Evolutionary conservation across 352 stramenopile genomes (phyloP).

Genomic region (Phytophthora citricola): DNA sequence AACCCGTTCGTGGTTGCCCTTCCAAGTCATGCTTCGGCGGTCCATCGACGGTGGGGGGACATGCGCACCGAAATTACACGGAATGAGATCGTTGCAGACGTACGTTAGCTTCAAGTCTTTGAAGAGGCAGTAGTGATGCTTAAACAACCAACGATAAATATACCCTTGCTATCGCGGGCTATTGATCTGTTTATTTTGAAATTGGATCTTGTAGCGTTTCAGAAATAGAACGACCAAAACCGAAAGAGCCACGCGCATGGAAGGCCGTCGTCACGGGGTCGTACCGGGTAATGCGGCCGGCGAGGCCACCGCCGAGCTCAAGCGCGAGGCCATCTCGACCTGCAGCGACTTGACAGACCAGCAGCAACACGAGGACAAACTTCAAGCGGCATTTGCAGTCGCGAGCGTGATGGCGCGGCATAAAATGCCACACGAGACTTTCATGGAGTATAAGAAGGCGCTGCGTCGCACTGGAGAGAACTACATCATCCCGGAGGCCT

Average conservation of each 20-base stretch:
- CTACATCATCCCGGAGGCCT: slow-evolving; percentile 30
- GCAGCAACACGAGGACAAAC: slow-evolving; percentile 16
- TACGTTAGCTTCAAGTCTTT: no score
- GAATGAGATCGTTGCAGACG: no score
- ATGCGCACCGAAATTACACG: no score
- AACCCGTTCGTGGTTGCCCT: no score
- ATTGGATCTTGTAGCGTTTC: no score
- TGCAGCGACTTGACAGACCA: slow-evolving; percentile 17
- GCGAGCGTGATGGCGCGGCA: slow-evolving; percentile 22
- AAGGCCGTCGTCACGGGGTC: slow-evolving; percentile 17
- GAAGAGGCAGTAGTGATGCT: no score
- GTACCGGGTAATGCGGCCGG: slow-evolving; percentile 9
- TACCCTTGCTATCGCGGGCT: no score
- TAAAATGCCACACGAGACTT: slow-evolving; percentile 32
- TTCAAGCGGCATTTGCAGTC: slow-evolving; percentile 31
- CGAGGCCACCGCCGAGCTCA: slow-evolving; percentile 24
- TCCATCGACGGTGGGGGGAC: no score
- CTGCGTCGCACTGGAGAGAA: slow-evolving; percentile 22
- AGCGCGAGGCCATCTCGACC: slow-evolving; percentile 16
- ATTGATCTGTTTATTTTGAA: no score
- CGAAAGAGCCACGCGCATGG: slow-evolving; percentile 20
- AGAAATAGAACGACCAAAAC: no score
- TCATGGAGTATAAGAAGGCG: slow-evolving; percentile 34
- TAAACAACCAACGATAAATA: no score
- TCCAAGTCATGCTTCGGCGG: no score